Conservation (phyloP, 192 early-diverging fungal species). For the Coemansia sp. region DNA sequence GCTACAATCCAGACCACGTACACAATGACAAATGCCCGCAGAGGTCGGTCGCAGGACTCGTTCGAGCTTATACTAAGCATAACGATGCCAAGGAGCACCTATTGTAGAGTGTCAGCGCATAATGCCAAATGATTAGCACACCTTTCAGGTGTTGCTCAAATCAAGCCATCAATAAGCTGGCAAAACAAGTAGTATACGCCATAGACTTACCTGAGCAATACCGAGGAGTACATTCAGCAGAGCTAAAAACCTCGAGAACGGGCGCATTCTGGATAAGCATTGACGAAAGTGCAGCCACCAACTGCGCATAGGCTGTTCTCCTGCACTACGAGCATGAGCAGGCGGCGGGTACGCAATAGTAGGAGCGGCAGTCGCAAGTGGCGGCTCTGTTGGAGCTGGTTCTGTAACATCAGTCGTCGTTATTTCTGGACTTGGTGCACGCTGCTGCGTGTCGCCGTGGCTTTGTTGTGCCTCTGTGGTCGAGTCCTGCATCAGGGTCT, state of each 20-base stretch:
- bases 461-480: background rate
- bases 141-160: background rate
- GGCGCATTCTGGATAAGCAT: slow-evolving; percentile 16
- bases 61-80: slow-evolving; percentile 57
- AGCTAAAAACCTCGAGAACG: background rate
- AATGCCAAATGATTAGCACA: background rate
- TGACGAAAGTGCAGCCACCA: slow-evolving; percentile 8
- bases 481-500: background rate
- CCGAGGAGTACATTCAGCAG: slow-evolving; percentile 12
- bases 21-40: slow-evolving; percentile 63
- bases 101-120: slow-evolving; percentile 8
- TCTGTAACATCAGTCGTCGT: background rate
- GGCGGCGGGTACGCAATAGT: background rate
- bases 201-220: slow-evolving; percentile 18
- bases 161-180: background rate
- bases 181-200: background rate
- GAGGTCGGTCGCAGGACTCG: slow-evolving; percentile 53
- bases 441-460: background rate
- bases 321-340: background rate
- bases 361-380: background rate
- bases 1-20: slow-evolving; percentile 61
- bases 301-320: background rate
- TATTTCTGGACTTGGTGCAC: background rate
- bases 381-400: background rate
- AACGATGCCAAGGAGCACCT: slow-evolving; percentile 59